Percentiles rank a stretch among this genome's conserved stretches.
Evolutionary conservation across 225 moss, liverwort and hornwort species (phyloP).

Genomic region (Marchantia polymorpha): DNA sequence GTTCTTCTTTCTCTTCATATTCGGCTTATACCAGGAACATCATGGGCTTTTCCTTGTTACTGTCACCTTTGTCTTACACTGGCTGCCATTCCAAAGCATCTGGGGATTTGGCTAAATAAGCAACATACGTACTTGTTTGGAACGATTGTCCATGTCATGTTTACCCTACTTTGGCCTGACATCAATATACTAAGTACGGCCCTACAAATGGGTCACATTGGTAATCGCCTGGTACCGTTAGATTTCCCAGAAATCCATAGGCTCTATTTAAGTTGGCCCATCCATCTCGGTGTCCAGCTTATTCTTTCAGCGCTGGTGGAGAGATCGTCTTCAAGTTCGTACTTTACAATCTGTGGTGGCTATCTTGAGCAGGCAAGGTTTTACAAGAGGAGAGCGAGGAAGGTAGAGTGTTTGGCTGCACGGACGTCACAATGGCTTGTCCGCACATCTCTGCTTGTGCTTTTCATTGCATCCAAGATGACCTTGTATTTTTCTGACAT

Average conservation of each 20-base stretch:
- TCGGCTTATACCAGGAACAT: neutral
- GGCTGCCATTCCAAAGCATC: neutral
- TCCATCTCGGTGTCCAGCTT: neutral
- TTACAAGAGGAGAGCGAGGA: neutral
- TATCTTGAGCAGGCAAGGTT: too few species aligned
- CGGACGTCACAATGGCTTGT: neutral
- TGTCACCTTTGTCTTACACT: neutral
- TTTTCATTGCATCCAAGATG: neutral
- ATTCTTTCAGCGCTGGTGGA: too few species aligned
- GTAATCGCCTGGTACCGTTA: neutral
- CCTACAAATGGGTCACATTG: neutral
- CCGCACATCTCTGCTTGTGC: neutral
- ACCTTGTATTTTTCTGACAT: neutral
- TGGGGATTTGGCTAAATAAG: neutral
- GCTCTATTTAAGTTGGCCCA: neutral
- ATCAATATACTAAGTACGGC: neutral
- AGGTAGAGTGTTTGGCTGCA: neutral
- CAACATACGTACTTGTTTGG: neutral
- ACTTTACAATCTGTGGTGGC: too few species aligned
- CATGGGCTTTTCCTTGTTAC: neutral
- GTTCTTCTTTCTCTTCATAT: too few species aligned
- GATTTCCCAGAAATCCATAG: neutral
- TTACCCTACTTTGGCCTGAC: neutral
- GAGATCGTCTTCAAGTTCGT: too few species aligned
- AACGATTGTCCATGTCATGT: neutral